Conservation (phyloP, 2,329 filamentous ascomycete species). For the Fonsecaea monophora region DNA sequence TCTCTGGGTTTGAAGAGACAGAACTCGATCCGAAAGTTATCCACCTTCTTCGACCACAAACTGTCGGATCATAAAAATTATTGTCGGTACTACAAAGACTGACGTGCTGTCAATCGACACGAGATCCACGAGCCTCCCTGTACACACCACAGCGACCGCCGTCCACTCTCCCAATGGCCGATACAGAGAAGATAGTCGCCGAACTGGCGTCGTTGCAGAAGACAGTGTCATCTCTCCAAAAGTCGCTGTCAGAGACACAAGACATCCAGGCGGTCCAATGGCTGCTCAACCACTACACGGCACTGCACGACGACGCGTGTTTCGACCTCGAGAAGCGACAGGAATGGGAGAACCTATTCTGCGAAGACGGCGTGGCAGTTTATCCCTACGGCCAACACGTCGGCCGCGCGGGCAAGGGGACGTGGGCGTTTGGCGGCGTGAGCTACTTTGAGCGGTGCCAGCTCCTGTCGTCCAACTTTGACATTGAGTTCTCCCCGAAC, state of each 20-base stretch:
- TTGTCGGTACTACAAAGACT: not conserved
- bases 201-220: constrained; percentile 21
- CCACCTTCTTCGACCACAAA: not conserved
- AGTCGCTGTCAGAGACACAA: constrained; percentile 14
- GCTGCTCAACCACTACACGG: constrained; percentile 30
- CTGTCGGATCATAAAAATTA: not conserved
- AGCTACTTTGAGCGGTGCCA: constrained; percentile 25
- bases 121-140: not conserved
- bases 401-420: constrained; percentile 22
- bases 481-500: constrained; percentile 21
- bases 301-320: constrained; percentile 27
- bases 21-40: not conserved
- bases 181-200: constrained; percentile 3
- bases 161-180: not conserved
- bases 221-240: constrained; percentile 16
- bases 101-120: not conserved
- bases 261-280: constrained; percentile 29
- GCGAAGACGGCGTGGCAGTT: constrained; percentile 21
- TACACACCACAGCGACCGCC: not conserved
- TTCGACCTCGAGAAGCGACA: constrained; percentile 22
- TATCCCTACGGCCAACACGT: constrained; percentile 26
- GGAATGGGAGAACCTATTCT: constrained; percentile 30
- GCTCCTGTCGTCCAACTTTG: constrained; percentile 25
- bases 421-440: constrained; percentile 23
- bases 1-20: not conserved